Conservation (phyloP, 169 alveolate genomes). For the Eimeria maxima region DNA sequence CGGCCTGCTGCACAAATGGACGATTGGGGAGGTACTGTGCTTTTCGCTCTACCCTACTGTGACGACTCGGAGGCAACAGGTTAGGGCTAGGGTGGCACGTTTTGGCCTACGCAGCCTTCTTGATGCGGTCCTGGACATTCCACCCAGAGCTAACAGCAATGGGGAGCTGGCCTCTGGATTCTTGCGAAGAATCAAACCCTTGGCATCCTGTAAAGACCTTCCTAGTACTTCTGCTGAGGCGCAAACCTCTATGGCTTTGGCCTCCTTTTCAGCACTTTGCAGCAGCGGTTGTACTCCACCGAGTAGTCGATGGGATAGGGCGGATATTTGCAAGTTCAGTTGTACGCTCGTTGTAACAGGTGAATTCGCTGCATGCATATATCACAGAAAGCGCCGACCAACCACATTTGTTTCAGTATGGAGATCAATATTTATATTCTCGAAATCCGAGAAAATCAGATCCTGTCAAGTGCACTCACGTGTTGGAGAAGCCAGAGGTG, state of each 20-base stretch:
- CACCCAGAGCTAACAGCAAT: constrained; percentile 50
- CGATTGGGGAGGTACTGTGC: neutral
- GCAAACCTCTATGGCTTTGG: constrained; percentile 55
- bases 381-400: neutral
- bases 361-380: constrained; percentile 27
- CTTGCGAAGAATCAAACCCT: neutral
- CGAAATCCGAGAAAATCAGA: neutral
- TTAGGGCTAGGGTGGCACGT: neutral
- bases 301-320: constrained; percentile 51
- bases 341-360: constrained; percentile 52
- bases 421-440: neutral
- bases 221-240: constrained; percentile 70
- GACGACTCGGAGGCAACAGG: neutral
- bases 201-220: constrained; percentile 58
- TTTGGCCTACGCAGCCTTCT: neutral
- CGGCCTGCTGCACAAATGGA: neutral
- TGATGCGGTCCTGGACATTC: constrained; percentile 14
- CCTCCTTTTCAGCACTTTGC: constrained; percentile 16
- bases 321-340: constrained; percentile 21
- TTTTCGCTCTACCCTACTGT: too few relatives aligned
- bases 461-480: constrained; percentile 6
- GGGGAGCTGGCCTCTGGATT: constrained; percentile 37
- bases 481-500: constrained; percentile 38
- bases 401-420: neutral
- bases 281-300: constrained; percentile 34